phyloP scores from a whole-genome alignment of 2,329 filamentous ascomycete species.

The Cladophialophora yegresii region DNA sequence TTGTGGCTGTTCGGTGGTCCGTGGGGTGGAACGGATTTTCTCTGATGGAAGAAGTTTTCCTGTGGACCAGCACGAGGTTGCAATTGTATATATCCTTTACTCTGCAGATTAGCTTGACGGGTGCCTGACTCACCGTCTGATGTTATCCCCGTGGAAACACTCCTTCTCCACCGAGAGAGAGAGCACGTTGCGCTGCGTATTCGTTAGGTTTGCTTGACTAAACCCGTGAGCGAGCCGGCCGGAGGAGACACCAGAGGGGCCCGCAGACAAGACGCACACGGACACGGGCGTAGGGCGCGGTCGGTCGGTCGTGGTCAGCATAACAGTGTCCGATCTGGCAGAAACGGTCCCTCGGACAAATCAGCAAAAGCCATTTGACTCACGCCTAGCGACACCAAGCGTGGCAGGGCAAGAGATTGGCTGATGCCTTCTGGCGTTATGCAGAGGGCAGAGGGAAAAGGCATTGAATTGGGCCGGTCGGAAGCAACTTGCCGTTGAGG shows the following conservation, averaged over 20 bases:
- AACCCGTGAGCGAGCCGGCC: slow-evolving; percentile 16
- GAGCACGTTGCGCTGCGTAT: slow-evolving; percentile 9
- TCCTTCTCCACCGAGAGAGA: slow-evolving; percentile 3
- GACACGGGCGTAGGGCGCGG: slow-evolving; percentile 19
- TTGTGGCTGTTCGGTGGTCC: neutral
- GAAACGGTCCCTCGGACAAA: slow-evolving; percentile 17
- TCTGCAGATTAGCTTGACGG: slow-evolving; percentile 10
- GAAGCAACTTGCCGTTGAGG: slow-evolving; percentile 19
- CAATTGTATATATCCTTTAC: slow-evolving; percentile 23
- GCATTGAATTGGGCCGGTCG: slow-evolving; percentile 17
- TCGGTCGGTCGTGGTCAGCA: slow-evolving; percentile 17
- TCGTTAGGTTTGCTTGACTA: slow-evolving; percentile 19
- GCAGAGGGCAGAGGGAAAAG: neutral
- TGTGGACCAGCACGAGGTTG: slow-evolving; percentile 6
- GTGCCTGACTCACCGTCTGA: slow-evolving; percentile 31
- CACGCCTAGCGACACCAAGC: slow-evolving; percentile 22
- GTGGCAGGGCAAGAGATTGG: slow-evolving; percentile 20
- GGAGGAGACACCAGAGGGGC: slow-evolving; percentile 15
- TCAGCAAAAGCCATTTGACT: slow-evolving; percentile 25
- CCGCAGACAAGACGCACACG: slow-evolving; percentile 6
- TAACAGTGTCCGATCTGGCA: slow-evolving; percentile 4
- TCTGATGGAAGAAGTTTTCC: neutral
- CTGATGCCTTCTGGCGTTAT: slow-evolving; percentile 16
- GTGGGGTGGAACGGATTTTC: neutral
- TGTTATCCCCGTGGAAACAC: slow-evolving; percentile 21